Evolutionary conservation across 768 basidiomycete species (phyloP).

Genomic region (Suillus tomentosus): DNA sequence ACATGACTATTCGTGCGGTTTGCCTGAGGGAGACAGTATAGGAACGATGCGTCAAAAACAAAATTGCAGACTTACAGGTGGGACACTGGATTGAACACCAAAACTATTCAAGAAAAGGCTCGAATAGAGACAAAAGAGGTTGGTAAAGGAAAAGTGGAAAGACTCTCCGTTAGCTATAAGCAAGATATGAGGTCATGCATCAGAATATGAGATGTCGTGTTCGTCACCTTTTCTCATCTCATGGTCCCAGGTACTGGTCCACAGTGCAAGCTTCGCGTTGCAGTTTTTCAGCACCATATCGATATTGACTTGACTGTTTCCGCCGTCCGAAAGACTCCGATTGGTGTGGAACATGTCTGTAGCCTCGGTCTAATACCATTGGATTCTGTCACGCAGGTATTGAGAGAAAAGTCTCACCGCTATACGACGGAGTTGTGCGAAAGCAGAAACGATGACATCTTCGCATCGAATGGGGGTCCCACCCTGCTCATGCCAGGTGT

Average conservation of each 20-base stretch:
- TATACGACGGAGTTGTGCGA: conserved; percentile 75
- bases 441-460: conserved; percentile 79
- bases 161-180: conserved; percentile 64
- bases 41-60: neutral
- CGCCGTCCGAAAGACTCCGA: conserved; percentile 44
- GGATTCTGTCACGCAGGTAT: neutral
- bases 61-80: conserved; percentile 45
- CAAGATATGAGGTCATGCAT: conserved; percentile 12
- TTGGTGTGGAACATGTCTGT: conserved; percentile 70
- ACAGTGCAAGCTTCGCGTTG: conserved; percentile 70
- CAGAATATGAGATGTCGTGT: conserved; percentile 5
- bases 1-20: conserved; percentile 61
- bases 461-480: conserved; percentile 61
- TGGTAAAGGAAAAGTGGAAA: conserved; percentile 77
- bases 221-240: conserved; percentile 70
- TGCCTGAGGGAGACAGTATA: conserved; percentile 38
- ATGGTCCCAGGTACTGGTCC: conserved; percentile 70
- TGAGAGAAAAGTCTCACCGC: conserved; percentile 51
- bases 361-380: conserved; percentile 56
- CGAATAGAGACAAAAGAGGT: conserved; percentile 76
- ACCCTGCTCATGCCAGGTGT: conserved; percentile 69
- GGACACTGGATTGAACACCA: conserved; percentile 67
- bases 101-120: conserved; percentile 84
- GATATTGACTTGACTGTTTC: conserved; percentile 67
- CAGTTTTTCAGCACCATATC: conserved; percentile 71